Percentiles rank a stretch among this genome's conserved stretches.
phyloP scores from a whole-genome alignment of 73 alveolate genomes.

The Paramecium biaurelia region DNA sequence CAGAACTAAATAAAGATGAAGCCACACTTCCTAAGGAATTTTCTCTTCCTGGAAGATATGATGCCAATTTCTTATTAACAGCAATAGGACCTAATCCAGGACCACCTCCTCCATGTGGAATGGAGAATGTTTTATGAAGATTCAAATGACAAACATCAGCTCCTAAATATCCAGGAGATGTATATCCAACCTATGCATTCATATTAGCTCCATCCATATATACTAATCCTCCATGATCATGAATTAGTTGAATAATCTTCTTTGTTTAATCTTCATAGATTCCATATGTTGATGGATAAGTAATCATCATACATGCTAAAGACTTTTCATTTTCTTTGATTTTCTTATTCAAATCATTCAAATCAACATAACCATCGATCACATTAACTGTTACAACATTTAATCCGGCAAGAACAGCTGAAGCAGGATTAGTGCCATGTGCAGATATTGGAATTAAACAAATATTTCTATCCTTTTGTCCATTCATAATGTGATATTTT shows the following conservation, averaged over 20 bases:
- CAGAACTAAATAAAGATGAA: slow-evolving; percentile 80
- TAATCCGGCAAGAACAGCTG: slow-evolving; percentile 85
- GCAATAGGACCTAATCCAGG: slow-evolving; percentile 98
- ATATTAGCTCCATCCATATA: slow-evolving; percentile 98
- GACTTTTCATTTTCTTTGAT: slow-evolving; percentile 78
- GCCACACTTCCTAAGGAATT: slow-evolving; percentile 66
- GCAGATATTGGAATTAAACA: slow-evolving; percentile 95
- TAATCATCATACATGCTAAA: slow-evolving; percentile 85
- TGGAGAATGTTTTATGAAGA: slow-evolving; percentile 76
- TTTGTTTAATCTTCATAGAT: slow-evolving; percentile 84
- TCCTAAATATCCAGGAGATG: slow-evolving; percentile 93
- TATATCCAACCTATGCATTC: slow-evolving; percentile 90
- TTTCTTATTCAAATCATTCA: slow-evolving; percentile 67
- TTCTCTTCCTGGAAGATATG: slow-evolving; percentile 80
- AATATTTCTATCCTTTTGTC: slow-evolving; percentile 79
- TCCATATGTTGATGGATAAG: slow-evolving; percentile 97
- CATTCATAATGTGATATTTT: slow-evolving; percentile 78
- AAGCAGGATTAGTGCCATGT: slow-evolving; percentile 98
- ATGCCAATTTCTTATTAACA: slow-evolving; percentile 74
- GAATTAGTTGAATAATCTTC: slow-evolving; percentile 74
- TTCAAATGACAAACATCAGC: slow-evolving; percentile 91
- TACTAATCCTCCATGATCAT: slow-evolving; percentile 84
- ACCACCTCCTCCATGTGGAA: slow-evolving; percentile 99
- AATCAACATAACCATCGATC: slow-evolving; percentile 53
- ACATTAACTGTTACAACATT: slow-evolving; percentile 73